Conservation (phyloP, 1,284 basidiomycete species). For the Heterobasidion annosum region DNA sequence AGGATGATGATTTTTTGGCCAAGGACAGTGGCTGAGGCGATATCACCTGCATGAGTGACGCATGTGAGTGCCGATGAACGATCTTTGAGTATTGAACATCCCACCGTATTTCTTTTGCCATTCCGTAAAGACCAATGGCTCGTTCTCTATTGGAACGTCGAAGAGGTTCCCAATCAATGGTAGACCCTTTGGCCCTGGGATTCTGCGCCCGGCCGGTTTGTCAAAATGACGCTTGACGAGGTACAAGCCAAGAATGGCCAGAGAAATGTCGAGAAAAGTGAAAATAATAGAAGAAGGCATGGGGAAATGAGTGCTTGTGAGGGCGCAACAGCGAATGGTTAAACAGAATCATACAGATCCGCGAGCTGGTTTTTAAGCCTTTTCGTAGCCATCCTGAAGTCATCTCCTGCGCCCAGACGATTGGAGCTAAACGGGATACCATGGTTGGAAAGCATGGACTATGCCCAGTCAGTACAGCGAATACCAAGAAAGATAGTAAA, state of each 20-base stretch:
- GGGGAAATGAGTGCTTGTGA: background rate
- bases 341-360: too few species aligned
- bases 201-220: conserved; percentile 7
- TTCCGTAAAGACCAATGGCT: conserved; percentile 10
- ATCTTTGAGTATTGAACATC: background rate
- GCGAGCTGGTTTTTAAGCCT: too few species aligned
- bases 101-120: conserved; percentile 14
- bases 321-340: background rate
- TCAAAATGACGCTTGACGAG: conserved; percentile 9
- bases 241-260: conserved; percentile 8
- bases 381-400: too few species aligned
- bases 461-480: too few species aligned
- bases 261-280: conserved; percentile 5
- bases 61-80: background rate
- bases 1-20: conserved; percentile 18
- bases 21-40: conserved; percentile 17
- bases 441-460: too few species aligned
- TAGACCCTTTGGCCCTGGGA: conserved; percentile 14
- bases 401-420: too few species aligned
- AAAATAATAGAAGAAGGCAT: background rate
- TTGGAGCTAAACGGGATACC: too few species aligned
- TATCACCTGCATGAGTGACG: conserved; percentile 11
- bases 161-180: conserved; percentile 15
- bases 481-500: too few species aligned
- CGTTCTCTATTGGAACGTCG: conserved; percentile 12